Evolutionary conservation across 768 basidiomycete species (phyloP), one percentile per base, ranked within the genome.

Genomic region (Mycena pura): DNA sequence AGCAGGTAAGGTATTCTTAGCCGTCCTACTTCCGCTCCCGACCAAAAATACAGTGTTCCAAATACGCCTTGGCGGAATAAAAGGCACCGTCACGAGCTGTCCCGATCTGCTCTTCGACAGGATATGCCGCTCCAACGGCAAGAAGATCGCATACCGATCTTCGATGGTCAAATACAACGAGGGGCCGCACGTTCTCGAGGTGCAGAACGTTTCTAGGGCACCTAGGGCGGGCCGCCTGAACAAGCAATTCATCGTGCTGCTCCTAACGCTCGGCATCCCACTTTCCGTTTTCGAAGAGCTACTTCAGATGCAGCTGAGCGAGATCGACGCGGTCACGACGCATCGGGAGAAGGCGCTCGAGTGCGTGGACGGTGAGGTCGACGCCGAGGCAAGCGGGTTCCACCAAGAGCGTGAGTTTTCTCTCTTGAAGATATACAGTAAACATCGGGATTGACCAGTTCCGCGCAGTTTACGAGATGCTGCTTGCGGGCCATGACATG

Each of bases 31-130:
- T n/a, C n/a, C n/a, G n/a, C n/a, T n/a, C n/a, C n/a, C n/a, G n/a
- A n/a, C n/a, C n/a, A n/a, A n/a, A n/a, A n/a, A n/a, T n/a, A n/a
- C 19, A 66, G 67, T 66, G 1, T 64, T 60, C 44, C 69, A 70
- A 50, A 48, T 66, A 1, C 59, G 69, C 1, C 55, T 66, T 10
- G 69, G 62, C 3, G 69, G 69, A 2, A 60, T 68, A 36, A 70
- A 70, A 47, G 69, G 69, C 2, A 57, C 65, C 11, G 48, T 68
- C 15, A 61, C 61, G 6, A 58, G 56, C 40, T 62, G 60, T 22
- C 60, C 67, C 7, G 65, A 70, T 29, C 63, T 22, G 0, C 2
- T 55, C 5, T 70, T 70, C 44, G 65, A 68, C 49, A 15, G 1
- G 3, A 14, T 54, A 4, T 60, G 64, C 19, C 50, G 62, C 7